A percentile compares a stretch with the other conserved stretches of the same genome.
Evolutionary conservation across 2,329 filamentous ascomycete genomes (phyloP).

Genomic region (Claviceps spartinae): DNA sequence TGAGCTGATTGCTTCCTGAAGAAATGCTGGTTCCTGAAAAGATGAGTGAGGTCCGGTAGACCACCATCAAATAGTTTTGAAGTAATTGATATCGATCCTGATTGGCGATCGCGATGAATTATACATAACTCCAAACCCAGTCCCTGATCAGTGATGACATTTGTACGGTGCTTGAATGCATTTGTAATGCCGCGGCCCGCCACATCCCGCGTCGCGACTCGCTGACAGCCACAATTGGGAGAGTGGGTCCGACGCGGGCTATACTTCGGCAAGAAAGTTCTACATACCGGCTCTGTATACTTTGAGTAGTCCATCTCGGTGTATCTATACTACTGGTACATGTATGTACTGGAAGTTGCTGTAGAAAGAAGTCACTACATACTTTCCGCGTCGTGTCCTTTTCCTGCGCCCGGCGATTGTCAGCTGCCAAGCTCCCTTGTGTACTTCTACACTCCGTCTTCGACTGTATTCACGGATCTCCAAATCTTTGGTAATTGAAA

Average conservation of each 20-base stretch:
- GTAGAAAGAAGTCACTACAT: too few relatives aligned
- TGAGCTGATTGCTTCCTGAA: neutral
- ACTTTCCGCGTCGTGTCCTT: constrained; percentile 8
- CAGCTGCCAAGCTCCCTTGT: constrained; percentile 2
- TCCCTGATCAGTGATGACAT: too few relatives aligned
- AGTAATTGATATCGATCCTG: neutral
- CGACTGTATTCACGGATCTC: neutral
- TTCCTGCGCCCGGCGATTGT: neutral
- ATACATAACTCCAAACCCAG: too few relatives aligned
- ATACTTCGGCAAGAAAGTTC: too few relatives aligned
- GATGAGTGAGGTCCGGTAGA: neutral
- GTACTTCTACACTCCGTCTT: neutral
- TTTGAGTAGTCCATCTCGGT: too few relatives aligned
- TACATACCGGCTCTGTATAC: too few relatives aligned
- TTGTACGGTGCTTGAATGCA: too few relatives aligned
- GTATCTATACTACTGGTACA: neutral
- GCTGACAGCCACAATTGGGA: too few relatives aligned
- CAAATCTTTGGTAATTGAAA: neutral
- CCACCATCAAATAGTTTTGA: neutral
- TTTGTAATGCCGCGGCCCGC: too few relatives aligned
- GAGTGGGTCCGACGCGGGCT: too few relatives aligned
- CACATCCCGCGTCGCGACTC: too few relatives aligned
- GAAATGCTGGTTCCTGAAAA: neutral
- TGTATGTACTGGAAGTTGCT: too few relatives aligned
- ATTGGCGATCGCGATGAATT: neutral